Evolutionary conservation across 352 stramenopile species (phyloP).

Genomic region (Peronospora belbahrii): DNA sequence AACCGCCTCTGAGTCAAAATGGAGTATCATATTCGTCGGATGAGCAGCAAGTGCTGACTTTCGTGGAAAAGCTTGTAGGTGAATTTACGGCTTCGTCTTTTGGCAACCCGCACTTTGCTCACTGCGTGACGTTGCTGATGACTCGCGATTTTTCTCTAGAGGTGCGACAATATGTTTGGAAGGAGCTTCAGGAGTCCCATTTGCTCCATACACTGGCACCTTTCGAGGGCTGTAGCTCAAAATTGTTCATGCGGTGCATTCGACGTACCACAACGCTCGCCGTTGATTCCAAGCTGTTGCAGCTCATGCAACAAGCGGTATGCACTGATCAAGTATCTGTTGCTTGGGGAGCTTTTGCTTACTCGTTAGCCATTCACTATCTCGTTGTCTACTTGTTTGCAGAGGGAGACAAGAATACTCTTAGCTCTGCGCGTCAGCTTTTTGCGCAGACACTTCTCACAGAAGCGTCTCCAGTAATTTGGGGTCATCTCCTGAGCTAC

Average conservation of each 20-base stretch:
- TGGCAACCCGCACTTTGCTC: conserved; percentile 55
- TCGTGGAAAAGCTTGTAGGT: conserved; percentile 53
- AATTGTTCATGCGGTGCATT: conserved; percentile 36
- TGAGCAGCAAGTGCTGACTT: conserved; percentile 50
- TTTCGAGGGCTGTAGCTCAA: conserved; percentile 22
- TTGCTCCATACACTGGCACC: conserved; percentile 43
- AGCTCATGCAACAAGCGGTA: conserved; percentile 42
- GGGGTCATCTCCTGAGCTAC: conserved; percentile 49
- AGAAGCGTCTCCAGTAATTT: conserved; percentile 30
- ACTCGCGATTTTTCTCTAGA: conserved; percentile 43
- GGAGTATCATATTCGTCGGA: conserved; percentile 34
- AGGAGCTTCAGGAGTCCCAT: conserved; percentile 47
- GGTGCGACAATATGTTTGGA: conserved; percentile 64
- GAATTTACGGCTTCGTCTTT: conserved; percentile 69
- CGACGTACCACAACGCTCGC: conserved; percentile 6
- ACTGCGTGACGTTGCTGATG: conserved; percentile 55
- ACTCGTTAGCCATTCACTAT: conserved; percentile 53
- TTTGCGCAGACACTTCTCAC: conserved; percentile 35
- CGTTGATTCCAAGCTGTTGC: conserved; percentile 36
- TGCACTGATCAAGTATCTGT: conserved; percentile 28
- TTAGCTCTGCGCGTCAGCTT: conserved; percentile 45
- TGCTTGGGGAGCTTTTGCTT: conserved; percentile 40
- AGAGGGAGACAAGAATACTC: conserved; percentile 7
- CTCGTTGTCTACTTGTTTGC: conserved; percentile 48
- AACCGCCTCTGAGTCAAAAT: neutral